Percentiles rank a stretch among this genome's conserved stretches.
Conservation (phyloP, 1,284 basidiomycete genomes). For the Microbotryomycetes sp. region DNA sequence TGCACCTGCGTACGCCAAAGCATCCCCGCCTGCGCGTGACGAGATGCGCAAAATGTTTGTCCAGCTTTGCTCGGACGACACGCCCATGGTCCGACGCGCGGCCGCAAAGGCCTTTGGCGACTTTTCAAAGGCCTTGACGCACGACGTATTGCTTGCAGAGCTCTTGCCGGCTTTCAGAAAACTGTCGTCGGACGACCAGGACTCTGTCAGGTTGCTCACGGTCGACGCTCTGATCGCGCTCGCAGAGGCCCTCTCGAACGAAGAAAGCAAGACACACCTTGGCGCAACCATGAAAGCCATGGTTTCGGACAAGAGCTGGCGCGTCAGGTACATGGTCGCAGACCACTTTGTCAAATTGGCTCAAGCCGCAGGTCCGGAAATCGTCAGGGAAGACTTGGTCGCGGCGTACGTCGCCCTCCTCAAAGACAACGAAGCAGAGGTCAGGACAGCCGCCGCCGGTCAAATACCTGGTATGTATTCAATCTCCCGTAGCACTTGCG, state of each 20-base stretch:
- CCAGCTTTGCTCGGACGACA: slow-evolving; percentile 83
- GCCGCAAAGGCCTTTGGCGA: slow-evolving; percentile 95
- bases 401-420: slow-evolving; percentile 86
- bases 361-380: slow-evolving; percentile 79
- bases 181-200: slow-evolving; percentile 93
- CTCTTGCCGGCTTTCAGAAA: slow-evolving; percentile 89
- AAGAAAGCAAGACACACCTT: slow-evolving; percentile 85
- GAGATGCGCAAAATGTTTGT: slow-evolving; percentile 83
- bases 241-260: slow-evolving; percentile 70
- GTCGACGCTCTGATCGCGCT: slow-evolving; percentile 94
- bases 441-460: slow-evolving; percentile 88
- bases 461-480: slow-evolving; percentile 78
- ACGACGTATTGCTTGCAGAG: slow-evolving; percentile 67
- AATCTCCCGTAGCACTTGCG: background rate
- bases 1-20: slow-evolving; percentile 67
- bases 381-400: slow-evolving; percentile 91
- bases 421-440: slow-evolving; percentile 99
- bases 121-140: slow-evolving; percentile 66
- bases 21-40: slow-evolving; percentile 57
- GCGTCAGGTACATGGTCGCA: slow-evolving; percentile 98
- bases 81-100: slow-evolving; percentile 96
- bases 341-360: slow-evolving; percentile 98
- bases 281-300: slow-evolving; percentile 72
- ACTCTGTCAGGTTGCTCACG: slow-evolving; percentile 91
- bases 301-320: slow-evolving; percentile 94